These are phyloP conservation scores for Termitomyces sp. DNA, from an alignment of 768 basidiomycete genomes.

Conservation along the genomic window DNA sequence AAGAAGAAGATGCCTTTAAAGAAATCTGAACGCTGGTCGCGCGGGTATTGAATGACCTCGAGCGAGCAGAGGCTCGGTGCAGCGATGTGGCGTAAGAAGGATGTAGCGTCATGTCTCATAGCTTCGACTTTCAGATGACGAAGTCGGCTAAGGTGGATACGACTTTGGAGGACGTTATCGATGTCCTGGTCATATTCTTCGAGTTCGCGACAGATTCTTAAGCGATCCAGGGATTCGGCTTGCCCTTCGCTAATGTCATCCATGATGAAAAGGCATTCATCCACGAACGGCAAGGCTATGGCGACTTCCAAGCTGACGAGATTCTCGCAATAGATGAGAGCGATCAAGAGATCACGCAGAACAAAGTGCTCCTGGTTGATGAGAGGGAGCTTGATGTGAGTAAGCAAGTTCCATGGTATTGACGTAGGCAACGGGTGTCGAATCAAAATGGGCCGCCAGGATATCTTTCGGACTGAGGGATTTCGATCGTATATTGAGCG, in stretches of 20 bases:
- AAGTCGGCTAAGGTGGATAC: conserved; percentile 5
- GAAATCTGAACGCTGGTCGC: not conserved
- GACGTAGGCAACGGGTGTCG: not conserved
- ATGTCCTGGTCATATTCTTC: not conserved
- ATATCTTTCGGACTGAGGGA: not conserved
- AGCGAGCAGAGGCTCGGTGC: not conserved
- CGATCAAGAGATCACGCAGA: not conserved
- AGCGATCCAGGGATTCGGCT: no score
- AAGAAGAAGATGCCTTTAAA: not conserved
- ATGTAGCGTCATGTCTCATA: not conserved
- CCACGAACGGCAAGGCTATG: not conserved
- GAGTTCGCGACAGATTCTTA: no score
- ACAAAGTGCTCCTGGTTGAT: no score
- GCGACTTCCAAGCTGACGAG: conserved; percentile 5
- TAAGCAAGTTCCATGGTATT: conserved; percentile 5
- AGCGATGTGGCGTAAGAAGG: not conserved
- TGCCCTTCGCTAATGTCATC: no score
- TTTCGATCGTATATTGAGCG: not conserved
- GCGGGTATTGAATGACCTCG: not conserved
- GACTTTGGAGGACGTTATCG: not conserved
- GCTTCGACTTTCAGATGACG: conserved; percentile 9
- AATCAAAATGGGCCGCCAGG: not conserved
- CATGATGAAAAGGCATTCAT: no score
- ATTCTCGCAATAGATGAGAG: conserved; percentile 2
- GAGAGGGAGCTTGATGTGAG: conserved; percentile 7